Evolutionary conservation across 345 rosid genomes (phyloP).

Genomic region (Noccaea caerulescens): DNA sequence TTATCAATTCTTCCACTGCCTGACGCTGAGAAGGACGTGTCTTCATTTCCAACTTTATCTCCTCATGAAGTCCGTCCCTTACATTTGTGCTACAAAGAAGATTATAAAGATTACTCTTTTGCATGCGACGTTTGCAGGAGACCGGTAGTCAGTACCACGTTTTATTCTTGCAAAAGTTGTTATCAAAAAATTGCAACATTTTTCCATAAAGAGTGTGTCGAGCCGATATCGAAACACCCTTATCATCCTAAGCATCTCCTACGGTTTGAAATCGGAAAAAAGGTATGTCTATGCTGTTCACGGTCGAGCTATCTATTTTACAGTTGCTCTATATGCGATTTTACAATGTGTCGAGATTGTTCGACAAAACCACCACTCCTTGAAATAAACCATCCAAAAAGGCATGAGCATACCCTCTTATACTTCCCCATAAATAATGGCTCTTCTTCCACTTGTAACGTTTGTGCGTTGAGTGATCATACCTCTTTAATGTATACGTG

Average conservation of each 20-base stretch:
- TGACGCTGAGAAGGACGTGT: not conserved
- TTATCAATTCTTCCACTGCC: not conserved
- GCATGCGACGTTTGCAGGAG: too few relatives aligned
- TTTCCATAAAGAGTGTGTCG: not conserved
- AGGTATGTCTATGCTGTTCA: not conserved
- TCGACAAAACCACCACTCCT: not conserved
- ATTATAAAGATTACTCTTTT: not conserved
- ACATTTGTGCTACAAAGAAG: not conserved
- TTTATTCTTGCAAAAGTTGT: too few relatives aligned
- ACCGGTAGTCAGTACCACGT: too few relatives aligned
- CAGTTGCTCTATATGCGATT: conserved; percentile 12
- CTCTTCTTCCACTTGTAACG: not conserved
- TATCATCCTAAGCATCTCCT: conserved; percentile 27
- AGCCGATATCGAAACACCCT: conserved; percentile 6
- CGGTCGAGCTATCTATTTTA: not conserved
- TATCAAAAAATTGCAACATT: too few relatives aligned
- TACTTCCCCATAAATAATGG: not conserved
- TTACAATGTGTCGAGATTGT: not conserved
- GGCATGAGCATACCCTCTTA: conserved; percentile 22
- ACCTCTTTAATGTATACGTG: not conserved
- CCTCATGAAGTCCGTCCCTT: not conserved
- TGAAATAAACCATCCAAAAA: conserved; percentile 4
- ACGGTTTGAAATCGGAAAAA: not conserved
- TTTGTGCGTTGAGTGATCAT: not conserved
- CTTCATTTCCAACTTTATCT: not conserved